Percentiles rank a stretch among this genome's conserved stretches.
Evolutionary conservation across 306 rosid species (phyloP).

Genomic region (Sesbania bispinosa): DNA sequence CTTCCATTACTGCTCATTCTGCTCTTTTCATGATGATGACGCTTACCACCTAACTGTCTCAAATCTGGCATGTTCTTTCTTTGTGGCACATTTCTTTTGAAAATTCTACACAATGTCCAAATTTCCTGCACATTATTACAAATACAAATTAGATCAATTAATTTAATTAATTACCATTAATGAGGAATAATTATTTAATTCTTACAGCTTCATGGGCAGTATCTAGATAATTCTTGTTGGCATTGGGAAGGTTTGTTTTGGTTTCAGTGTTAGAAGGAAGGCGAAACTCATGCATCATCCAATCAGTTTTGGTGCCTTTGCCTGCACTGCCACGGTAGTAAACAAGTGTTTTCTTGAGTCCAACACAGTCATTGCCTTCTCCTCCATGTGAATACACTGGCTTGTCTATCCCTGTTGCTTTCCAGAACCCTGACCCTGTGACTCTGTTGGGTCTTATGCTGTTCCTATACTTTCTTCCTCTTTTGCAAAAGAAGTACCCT

Average conservation of each 20-base stretch:
- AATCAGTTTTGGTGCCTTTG: constrained; percentile 87
- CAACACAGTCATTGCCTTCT: constrained; percentile 46
- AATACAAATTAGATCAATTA: neutral
- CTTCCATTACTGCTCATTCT: constrained; percentile 22
- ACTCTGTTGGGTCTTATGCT: constrained; percentile 81
- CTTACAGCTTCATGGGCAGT: constrained; percentile 65
- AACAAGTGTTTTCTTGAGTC: constrained; percentile 84
- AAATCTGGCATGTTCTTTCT: constrained; percentile 47
- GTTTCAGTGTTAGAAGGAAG: constrained; percentile 43
- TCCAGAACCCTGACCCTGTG: constrained; percentile 85
- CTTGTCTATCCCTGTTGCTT: constrained; percentile 73
- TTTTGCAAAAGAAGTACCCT: constrained; percentile 73
- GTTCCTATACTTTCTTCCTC: constrained; percentile 89
- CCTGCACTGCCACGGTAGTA: constrained; percentile 83
- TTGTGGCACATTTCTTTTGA: constrained; percentile 55
- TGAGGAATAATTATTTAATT: too few relatives aligned
- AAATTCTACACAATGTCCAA: constrained; percentile 87
- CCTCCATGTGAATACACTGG: constrained; percentile 40
- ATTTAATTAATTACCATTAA: too few relatives aligned
- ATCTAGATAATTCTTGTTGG: neutral
- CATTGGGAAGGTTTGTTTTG: too few relatives aligned
- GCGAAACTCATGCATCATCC: constrained; percentile 99
- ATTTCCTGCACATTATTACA: constrained; percentile 57
- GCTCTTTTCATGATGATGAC: constrained; percentile 10
- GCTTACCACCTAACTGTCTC: constrained; percentile 40